Conservation (phyloP, 805 yeast species). For the Wickerhamiella hasegawae region DNA sequence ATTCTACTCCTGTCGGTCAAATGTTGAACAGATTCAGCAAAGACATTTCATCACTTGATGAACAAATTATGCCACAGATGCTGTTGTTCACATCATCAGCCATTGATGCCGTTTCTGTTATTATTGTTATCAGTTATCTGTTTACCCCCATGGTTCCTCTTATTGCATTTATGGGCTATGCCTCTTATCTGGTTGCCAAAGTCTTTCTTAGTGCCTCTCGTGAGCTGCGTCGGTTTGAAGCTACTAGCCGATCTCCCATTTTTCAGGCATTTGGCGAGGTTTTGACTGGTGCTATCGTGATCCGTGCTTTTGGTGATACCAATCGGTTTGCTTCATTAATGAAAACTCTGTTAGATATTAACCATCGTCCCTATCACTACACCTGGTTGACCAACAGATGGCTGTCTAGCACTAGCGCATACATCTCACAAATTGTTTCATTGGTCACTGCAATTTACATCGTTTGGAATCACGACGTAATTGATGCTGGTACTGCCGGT, state of each 20-base stretch:
- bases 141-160: slow-evolving; percentile 75
- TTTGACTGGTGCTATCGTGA: slow-evolving; percentile 78
- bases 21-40: slow-evolving; percentile 93
- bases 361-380: slow-evolving; percentile 83
- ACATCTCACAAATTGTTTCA: slow-evolving; percentile 69
- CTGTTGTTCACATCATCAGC: slow-evolving; percentile 56
- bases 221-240: slow-evolving; percentile 81
- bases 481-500: slow-evolving; percentile 94
- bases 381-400: slow-evolving; percentile 94
- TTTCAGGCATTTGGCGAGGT: slow-evolving; percentile 96
- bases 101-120: slow-evolving; percentile 49
- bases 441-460: slow-evolving; percentile 72
- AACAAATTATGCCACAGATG: slow-evolving; percentile 69
- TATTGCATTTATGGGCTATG: slow-evolving; percentile 44
- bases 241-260: slow-evolving; percentile 82
- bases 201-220: slow-evolving; percentile 71
- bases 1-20: slow-evolving; percentile 89
- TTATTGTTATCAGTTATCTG: slow-evolving; percentile 58
- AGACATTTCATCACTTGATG: slow-evolving; percentile 88
- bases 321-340: slow-evolving; percentile 71
- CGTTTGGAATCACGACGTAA: slow-evolving; percentile 40
- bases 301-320: slow-evolving; percentile 91
- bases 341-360: slow-evolving; percentile 60
- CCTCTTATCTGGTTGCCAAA: slow-evolving; percentile 57
- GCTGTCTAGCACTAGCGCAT: slow-evolving; percentile 73